Base-by-base conservation (phyloP, 495 filamentous ascomycete species). In the Evernia prunastri region DNA sequence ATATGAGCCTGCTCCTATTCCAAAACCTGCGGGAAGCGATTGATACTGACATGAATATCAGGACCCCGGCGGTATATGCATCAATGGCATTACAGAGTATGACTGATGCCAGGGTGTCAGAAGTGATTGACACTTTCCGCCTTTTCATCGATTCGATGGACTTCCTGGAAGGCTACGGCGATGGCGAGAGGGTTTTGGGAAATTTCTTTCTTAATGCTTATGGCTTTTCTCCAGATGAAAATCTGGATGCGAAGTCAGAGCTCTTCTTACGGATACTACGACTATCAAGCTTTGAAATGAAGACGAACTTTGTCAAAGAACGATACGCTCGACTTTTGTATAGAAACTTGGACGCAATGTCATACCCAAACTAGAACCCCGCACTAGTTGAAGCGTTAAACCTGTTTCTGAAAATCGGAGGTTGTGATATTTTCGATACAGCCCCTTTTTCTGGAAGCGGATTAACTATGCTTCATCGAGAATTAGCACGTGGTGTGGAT, bases 141-240 rank as follows among this genome's bases (percentile, higher is more conserved):
- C 37, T 59, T 39, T 45, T 59, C 0, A 43, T 23, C 5, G 58
- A 59, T 42, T 59, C 58, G 35, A 59, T 59, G 58, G 37, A 59
- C 23, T 59, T 59, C 15, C 45, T 9, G 10, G 58, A 59, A 1
- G 35, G 13, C 11, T 3, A 27, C 10, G 58, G n/a, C 39, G 25
- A 31, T 45, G 39, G 58, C 39, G n/a, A n/a, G n/a, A n/a, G n/a
- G n/a, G n/a, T n/a, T n/a, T n/a, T 59, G 58, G 58, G 11, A 20
- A 20, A 8, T 29, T 20, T n/a, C n/a, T 33, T 40, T 2, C 2
- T 1, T 9, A 18, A 27, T 27, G 20, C 43, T 40, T n/a, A 7
- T 59, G 15, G n/a, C 3, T 27, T 5, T 27, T 5, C n/a, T 17
- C 2, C 7, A 27, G 1, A 42, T 18, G 56, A 36, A 58, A 36